Conservation (phyloP, 2,329 filamentous ascomycete species). For the Magnaporthiopsis poae region DNA sequence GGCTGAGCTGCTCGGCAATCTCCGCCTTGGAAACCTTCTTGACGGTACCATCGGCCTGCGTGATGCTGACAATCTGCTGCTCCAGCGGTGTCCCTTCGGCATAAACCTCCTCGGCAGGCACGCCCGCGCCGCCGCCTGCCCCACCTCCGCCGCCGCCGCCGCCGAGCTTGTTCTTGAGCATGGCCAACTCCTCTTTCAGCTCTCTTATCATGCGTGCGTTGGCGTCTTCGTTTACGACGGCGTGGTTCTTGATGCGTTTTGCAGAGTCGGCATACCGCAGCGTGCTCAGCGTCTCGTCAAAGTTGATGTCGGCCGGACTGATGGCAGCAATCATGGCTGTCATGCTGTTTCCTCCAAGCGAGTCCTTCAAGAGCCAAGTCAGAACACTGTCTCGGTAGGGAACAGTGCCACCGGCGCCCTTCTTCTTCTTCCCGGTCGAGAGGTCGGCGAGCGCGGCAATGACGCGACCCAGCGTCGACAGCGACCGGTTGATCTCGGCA, state of each 20-base stretch:
- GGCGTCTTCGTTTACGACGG: slow-evolving; percentile 93
- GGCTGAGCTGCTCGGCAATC: slow-evolving; percentile 89
- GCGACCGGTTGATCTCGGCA: slow-evolving; percentile 97
- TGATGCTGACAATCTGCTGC: slow-evolving; percentile 92
- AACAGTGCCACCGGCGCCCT: slow-evolving; percentile 36
- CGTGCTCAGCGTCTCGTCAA: slow-evolving; percentile 92
- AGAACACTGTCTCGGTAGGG: slow-evolving; percentile 85
- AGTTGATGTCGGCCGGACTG: slow-evolving; percentile 65
- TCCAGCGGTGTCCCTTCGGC: slow-evolving; percentile 85
- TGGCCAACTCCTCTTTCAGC: slow-evolving; percentile 83
- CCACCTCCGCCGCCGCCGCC: slow-evolving; percentile 31
- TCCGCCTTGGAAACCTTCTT: slow-evolving; percentile 98
- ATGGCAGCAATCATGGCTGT: slow-evolving; percentile 99
- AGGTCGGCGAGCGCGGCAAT: slow-evolving; percentile 78
- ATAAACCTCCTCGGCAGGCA: slow-evolving; percentile 70
- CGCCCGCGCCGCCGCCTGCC: slow-evolving; percentile 33
- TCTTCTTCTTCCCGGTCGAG: slow-evolving; percentile 44
- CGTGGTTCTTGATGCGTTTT: slow-evolving; percentile 89
- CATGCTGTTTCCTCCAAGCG: slow-evolving; percentile 89
- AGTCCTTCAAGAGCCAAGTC: slow-evolving; percentile 86
- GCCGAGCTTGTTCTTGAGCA: slow-evolving; percentile 77
- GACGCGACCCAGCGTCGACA: slow-evolving; percentile 88
- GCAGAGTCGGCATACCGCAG: slow-evolving; percentile 95
- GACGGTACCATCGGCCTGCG: slow-evolving; percentile 68
- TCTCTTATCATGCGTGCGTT: slow-evolving; percentile 98